phyloP scores from a whole-genome alignment of 306 rosid genomes.

The Sindora glabra region DNA sequence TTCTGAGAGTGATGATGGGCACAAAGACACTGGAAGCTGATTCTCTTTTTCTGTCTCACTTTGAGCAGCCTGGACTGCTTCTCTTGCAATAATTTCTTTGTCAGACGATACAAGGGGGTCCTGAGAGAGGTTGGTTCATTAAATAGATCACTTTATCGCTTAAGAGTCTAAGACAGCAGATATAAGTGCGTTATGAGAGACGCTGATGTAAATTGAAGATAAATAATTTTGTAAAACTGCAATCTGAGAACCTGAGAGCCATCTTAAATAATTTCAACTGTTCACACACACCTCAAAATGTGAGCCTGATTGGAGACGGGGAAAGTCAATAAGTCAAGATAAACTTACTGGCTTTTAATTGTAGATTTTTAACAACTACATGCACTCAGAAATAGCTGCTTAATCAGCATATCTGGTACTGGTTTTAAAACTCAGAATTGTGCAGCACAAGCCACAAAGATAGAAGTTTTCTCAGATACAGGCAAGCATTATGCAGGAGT shows the following conservation, averaged over 20 bases:
- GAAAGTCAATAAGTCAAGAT: too few species aligned
- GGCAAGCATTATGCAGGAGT: too few species aligned
- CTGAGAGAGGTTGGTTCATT: conserved; percentile 23
- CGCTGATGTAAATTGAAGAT: too few species aligned
- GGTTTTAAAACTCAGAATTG: too few species aligned
- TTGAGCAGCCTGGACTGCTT: conserved; percentile 25
- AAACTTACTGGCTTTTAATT: background rate
- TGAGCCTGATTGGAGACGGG: too few species aligned
- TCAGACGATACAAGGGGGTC: conserved; percentile 35
- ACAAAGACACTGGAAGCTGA: conserved; percentile 32
- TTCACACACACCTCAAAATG: too few species aligned
- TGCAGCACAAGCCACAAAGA: too few species aligned
- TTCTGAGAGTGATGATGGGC: conserved; percentile 35
- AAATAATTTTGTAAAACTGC: too few species aligned
- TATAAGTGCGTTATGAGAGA: too few species aligned
- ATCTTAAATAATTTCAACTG: too few species aligned
- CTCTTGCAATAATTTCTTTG: conserved; percentile 27
- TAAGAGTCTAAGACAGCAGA: conserved; percentile 13
- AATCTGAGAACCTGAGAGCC: background rate
- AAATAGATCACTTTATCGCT: conserved; percentile 11
- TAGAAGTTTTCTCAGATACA: too few species aligned
- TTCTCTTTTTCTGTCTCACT: conserved; percentile 37
- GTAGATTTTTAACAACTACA: background rate
- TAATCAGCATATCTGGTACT: too few species aligned
- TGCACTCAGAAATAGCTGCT: background rate